Evolutionary conservation across 1,284 basidiomycete species (phyloP).

Genomic region (Porphyrellus sp.): DNA sequence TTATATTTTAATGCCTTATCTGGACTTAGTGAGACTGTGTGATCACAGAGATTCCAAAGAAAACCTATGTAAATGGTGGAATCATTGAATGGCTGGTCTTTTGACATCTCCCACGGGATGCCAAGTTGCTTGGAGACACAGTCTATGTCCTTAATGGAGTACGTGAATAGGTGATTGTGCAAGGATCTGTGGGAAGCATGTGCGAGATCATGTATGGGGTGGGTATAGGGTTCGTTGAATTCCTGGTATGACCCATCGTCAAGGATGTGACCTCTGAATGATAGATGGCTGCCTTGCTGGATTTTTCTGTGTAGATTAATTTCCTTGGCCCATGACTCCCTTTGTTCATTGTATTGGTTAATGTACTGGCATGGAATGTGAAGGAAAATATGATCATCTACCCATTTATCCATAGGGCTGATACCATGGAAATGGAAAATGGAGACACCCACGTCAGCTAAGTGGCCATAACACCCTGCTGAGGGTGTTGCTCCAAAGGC

Average conservation of each 20-base stretch:
- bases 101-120: not conserved
- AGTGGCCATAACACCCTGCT: constrained; percentile 32
- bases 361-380: not conserved
- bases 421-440: not conserved
- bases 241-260: not conserved
- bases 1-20: not conserved
- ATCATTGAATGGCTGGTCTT: not conserved
- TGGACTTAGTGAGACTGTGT: not conserved
- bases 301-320: not conserved
- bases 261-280: not conserved
- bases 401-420: not conserved
- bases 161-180: no score
- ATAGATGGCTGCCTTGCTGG: not conserved
- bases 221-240: not conserved
- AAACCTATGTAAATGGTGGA: not conserved
- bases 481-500: constrained; percentile 29
- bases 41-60: not conserved
- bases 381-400: not conserved
- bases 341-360: not conserved
- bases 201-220: not conserved
- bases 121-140: not conserved
- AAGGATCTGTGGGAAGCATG: no score
- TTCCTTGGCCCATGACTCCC: no score
- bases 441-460: constrained; percentile 31
- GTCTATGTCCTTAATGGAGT: no score